Percentiles rank a stretch among this genome's conserved stretches.
phyloP scores from a whole-genome alignment of 768 basidiomycete genomes.

The Psilocybe sp. region DNA sequence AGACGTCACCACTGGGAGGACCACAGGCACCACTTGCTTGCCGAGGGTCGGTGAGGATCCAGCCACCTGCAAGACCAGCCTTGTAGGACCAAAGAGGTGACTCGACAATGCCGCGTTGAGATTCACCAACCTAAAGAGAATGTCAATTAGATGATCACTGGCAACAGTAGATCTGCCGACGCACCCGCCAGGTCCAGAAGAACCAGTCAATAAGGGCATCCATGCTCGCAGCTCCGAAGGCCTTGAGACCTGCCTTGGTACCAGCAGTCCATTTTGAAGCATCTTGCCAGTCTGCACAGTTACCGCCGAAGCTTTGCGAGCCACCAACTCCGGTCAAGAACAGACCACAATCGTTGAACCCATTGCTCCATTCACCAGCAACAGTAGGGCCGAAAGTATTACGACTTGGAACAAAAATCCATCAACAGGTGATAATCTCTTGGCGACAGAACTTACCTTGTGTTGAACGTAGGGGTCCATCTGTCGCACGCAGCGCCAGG shows the following conservation, averaged over 20 bases:
- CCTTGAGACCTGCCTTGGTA: constrained; percentile 35
- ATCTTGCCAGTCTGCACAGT: constrained; percentile 40
- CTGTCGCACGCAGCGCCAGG: constrained; percentile 49
- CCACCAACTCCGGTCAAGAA: constrained; percentile 27
- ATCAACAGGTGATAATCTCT: neutral
- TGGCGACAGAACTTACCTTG: constrained; percentile 32
- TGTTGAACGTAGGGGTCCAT: constrained; percentile 60
- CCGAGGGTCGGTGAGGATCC: constrained; percentile 53
- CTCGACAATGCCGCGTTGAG: constrained; percentile 33
- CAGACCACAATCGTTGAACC: constrained; percentile 60
- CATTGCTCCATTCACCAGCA: constrained; percentile 79
- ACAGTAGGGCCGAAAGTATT: constrained; percentile 64
- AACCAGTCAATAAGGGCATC: constrained; percentile 40
- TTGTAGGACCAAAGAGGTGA: constrained; percentile 51
- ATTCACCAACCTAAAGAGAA: constrained; percentile 31
- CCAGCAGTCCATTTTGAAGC: constrained; percentile 51
- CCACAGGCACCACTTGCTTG: constrained; percentile 63
- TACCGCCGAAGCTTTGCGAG: constrained; percentile 24
- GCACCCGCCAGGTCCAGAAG: constrained; percentile 56
- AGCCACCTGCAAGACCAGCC: constrained; percentile 37
- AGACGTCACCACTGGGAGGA: constrained; percentile 26
- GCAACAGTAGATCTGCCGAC: neutral
- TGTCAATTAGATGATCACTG: neutral
- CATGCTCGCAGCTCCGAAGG: constrained; percentile 59
- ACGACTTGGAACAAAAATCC: constrained; percentile 25